phyloP scores from a whole-genome alignment of 1,139 yeast genomes.

The Magnusiomyces tetraspermus region DNA sequence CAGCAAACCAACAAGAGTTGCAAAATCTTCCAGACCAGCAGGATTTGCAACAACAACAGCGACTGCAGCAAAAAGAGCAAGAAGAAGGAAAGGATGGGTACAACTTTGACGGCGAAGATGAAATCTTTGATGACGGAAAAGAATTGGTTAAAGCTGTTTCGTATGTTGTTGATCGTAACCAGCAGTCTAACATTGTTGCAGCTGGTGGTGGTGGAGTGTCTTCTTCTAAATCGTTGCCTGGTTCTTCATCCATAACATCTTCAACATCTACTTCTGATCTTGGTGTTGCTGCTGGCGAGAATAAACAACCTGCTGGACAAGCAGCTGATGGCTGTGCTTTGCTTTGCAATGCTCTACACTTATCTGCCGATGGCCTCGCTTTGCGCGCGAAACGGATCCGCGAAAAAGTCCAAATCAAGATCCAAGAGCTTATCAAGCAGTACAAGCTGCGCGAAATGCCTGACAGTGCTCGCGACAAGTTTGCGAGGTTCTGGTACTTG shows the following conservation, averaged over 20 bases:
- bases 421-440: constrained; percentile 23
- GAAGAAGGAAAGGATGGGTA: constrained; percentile 24
- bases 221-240: no score
- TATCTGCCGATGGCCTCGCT: constrained; percentile 23
- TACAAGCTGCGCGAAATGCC: constrained; percentile 10
- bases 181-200: constrained; percentile 8
- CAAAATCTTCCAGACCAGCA: no score
- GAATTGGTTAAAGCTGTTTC: constrained; percentile 27
- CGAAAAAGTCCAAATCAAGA: constrained; percentile 21
- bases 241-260: no score
- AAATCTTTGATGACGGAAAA: constrained; percentile 24
- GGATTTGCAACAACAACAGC: no score
- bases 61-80: not conserved
- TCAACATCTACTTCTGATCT: not conserved
- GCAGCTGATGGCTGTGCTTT: not conserved
- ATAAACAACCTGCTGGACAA: not conserved
- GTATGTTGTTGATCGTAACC: constrained; percentile 21
- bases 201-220: no score
- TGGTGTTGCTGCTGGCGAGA: constrained; percentile 3
- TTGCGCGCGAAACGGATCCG: constrained; percentile 25
- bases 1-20: no score
- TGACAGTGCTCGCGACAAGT: constrained; percentile 14
- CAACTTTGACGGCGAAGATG: constrained; percentile 30
- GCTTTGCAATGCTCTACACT: constrained; percentile 6
- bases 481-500: constrained; percentile 29